Evolutionary conservation across 495 filamentous ascomycete genomes (phyloP).

Genomic region (Aspergillus incahuasiensis): DNA sequence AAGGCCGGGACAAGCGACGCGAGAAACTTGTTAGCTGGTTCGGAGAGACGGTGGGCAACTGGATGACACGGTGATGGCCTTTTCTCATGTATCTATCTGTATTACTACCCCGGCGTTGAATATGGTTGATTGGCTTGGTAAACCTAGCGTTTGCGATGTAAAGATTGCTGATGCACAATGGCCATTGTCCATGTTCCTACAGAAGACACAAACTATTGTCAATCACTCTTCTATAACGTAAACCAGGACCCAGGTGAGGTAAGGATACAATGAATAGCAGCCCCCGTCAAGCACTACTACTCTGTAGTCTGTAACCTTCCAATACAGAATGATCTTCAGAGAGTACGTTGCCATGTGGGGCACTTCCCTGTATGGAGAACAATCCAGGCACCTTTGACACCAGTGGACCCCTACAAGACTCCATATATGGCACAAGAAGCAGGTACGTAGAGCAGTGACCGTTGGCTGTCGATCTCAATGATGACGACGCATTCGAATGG

Average conservation of each 20-base stretch:
- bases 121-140: neutral
- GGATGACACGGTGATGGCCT: slow-evolving; percentile 29
- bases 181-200: neutral
- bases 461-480: neutral
- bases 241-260: too few relatives aligned
- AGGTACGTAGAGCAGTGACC: neutral
- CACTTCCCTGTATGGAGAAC: neutral
- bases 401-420: neutral
- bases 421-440: neutral
- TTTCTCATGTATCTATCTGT: neutral
- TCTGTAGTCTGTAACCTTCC: too few relatives aligned
- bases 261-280: too few relatives aligned
- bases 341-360: neutral
- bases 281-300: neutral
- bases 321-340: neutral
- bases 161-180: neutral
- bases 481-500: neutral
- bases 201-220: too few relatives aligned
- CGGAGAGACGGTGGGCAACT: slow-evolving; percentile 47
- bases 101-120: neutral
- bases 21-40: slow-evolving; percentile 54
- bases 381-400: neutral
- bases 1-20: slow-evolving; percentile 53
- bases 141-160: neutral
- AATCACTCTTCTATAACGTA: too few relatives aligned